Evolutionary conservation across 257 asterid species (phyloP).

Genomic region (Gardenia jasminoides): DNA sequence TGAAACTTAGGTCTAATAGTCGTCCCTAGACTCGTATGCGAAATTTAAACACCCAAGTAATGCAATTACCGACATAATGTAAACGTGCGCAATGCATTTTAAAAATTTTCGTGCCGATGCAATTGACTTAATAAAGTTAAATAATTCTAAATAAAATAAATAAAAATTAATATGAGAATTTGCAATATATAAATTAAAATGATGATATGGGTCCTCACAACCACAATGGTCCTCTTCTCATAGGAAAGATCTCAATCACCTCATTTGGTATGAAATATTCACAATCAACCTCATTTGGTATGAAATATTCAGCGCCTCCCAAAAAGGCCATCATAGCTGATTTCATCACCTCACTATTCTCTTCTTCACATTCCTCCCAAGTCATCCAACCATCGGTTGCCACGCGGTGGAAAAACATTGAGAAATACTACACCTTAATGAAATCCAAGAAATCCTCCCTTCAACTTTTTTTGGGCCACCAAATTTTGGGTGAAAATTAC

Average conservation of each 20-base stretch:
- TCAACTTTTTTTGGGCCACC: slow-evolving; percentile 10
- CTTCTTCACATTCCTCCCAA: slow-evolving; percentile 5
- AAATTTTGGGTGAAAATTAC: slow-evolving; percentile 15
- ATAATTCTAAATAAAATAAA: no score
- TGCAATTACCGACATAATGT: no score
- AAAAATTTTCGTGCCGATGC: no score
- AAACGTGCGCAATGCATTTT: no score
- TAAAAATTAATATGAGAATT: no score
- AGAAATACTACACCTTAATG: slow-evolving; percentile 17
- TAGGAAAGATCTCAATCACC: slow-evolving; percentile 11
- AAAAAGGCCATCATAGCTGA: slow-evolving; percentile 18
- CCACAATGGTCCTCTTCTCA: slow-evolving; percentile 33
- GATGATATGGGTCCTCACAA: slow-evolving; percentile 24
- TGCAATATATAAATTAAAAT: no score
- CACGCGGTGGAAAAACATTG: slow-evolving; percentile 29
- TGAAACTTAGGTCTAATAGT: no score
- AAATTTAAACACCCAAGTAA: no score
- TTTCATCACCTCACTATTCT: slow-evolving; percentile 23
- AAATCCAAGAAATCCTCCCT: slow-evolving; percentile 10
- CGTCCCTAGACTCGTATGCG: no score
- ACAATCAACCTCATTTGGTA: slow-evolving; percentile 28
- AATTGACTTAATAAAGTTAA: no score
- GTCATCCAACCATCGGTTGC: slow-evolving; percentile 26
- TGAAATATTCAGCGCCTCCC: slow-evolving; percentile 28
- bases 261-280: no score